phyloP scores from a whole-genome alignment of 2,329 filamentous ascomycete species.

The Penicillium corylophilum region DNA sequence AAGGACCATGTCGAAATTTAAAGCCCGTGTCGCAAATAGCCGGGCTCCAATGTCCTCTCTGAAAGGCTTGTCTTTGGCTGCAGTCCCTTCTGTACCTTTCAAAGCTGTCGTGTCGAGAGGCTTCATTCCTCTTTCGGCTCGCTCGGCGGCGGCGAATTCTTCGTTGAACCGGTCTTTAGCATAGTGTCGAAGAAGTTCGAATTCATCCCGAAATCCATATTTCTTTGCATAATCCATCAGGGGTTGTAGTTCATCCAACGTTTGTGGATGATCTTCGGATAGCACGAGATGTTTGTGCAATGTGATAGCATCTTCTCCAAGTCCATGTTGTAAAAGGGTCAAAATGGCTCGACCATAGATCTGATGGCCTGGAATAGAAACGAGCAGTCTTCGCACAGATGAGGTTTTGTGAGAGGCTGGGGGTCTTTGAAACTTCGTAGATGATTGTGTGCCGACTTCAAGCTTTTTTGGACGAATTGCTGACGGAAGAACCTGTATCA shows the following conservation, averaged over 20 bases:
- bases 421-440: conserved; percentile 7
- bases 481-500: conserved; percentile 30
- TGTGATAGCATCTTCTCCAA: conserved; percentile 40
- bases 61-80: conserved; percentile 46
- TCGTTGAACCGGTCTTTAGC: conserved; percentile 10
- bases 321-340: conserved; percentile 37
- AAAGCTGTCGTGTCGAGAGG: not conserved
- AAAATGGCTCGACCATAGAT: conserved; percentile 48
- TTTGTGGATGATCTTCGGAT: conserved; percentile 44
- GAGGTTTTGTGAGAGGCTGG: conserved; percentile 26
- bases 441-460: conserved; percentile 13
- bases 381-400: conserved; percentile 46
- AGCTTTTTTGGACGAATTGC: conserved; percentile 23
- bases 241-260: conserved; percentile 38
- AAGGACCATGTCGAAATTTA: conserved; percentile 71
- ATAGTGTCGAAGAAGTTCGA: conserved; percentile 23
- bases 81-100: conserved; percentile 2
- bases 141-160: not conserved
- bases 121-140: not conserved
- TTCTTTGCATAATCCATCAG: conserved; percentile 41
- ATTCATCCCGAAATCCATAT: conserved; percentile 30
- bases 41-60: conserved; percentile 73
- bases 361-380: conserved; percentile 34
- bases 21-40: conserved; percentile 75
- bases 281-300: conserved; percentile 50